Evolutionary conservation across 2,329 filamentous ascomycete species (phyloP), one percentile per base, ranked within the genome.

Genomic region (Emmonsiellopsis sp.): DNA sequence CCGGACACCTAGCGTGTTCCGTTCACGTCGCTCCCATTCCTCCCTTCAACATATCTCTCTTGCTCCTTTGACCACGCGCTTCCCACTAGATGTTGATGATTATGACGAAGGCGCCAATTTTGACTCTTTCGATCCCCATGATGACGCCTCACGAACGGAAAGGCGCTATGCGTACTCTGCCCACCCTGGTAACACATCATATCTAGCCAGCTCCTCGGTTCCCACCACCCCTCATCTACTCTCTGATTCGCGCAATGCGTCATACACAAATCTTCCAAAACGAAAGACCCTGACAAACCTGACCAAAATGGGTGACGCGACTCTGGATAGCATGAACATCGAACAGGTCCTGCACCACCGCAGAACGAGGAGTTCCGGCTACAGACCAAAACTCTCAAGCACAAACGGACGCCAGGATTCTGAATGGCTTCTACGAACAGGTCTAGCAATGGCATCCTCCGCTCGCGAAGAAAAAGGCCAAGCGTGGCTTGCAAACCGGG

Each of bases 391-490:
- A n/a, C 32, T 49, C 47, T 31, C 53, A 32, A 56, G 54, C 7
- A 56, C 55, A 11, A 47, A 58, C 8, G 52, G 36, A 51, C 60
- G 46, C 6, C 53, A 61, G 7, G 72, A 77, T 50, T 73, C 80
- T 49, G 78, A 80, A 62, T 84, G 81, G 81, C 70, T 84, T 52
- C 74, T 81, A 44, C 77, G 81, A 51, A 77, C 81, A 0, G 79
- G 79, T 2, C 71, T 80, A 6, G 75, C 76, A 0, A 76, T 83
- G 5, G 77, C 80, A 2, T 76, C 77, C 4, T 74, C 80, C 17
- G 76, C 79, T 5, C 71, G 80, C 39, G 80, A 84, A 59, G 75
- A 76, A 54, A 83, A 84, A 59, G 81, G 81, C n/a, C 80, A 83
- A 61, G 77, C 76, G 53, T 84, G 81, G 81, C 71, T 83, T 2